Evolutionary conservation across 169 alveolate genomes (phyloP).

Genomic region (Plasmodium falciparum): DNA sequence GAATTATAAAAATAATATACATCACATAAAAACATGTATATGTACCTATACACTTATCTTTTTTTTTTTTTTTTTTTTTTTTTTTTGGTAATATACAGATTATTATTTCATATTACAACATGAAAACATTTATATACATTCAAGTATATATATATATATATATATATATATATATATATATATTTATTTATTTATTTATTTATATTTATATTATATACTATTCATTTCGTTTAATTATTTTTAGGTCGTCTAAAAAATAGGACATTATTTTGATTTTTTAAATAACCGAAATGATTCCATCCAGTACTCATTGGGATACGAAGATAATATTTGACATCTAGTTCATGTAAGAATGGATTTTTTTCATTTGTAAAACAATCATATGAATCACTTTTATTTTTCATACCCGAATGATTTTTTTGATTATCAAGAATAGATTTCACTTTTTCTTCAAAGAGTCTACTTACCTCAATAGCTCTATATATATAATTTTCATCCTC

Average conservation of each 20-base stretch:
- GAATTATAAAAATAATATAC: too few species aligned
- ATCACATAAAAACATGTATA: neutral
- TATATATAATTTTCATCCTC: slow-evolving; percentile 65
- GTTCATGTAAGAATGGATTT: slow-evolving; percentile 50
- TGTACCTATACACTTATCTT: neutral
- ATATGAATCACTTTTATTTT: slow-evolving; percentile 32
- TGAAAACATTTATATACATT: neutral
- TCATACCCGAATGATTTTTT: slow-evolving; percentile 11
- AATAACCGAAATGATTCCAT: slow-evolving; percentile 71
- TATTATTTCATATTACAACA: too few species aligned
- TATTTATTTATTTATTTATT: neutral
- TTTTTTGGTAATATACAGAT: too few species aligned
- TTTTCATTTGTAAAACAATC: slow-evolving; percentile 42
- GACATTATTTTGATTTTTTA: slow-evolving; percentile 67
- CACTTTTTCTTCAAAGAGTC: slow-evolving; percentile 60
- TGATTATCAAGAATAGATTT: slow-evolving; percentile 68
- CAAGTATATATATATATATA: neutral
- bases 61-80: too few species aligned
- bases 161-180: neutral
- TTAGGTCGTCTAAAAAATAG: slow-evolving; percentile 63
- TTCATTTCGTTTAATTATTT: slow-evolving; percentile 2
- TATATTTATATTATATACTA: neutral
- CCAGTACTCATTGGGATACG: slow-evolving; percentile 74
- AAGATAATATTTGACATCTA: slow-evolving; percentile 67
- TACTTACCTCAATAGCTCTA: slow-evolving; percentile 70